A percentile compares a stretch with the other conserved stretches of the same genome.
phyloP scores from a whole-genome alignment of 2,329 filamentous ascomycete species.

The Alternaria novae-zelandiae region DNA sequence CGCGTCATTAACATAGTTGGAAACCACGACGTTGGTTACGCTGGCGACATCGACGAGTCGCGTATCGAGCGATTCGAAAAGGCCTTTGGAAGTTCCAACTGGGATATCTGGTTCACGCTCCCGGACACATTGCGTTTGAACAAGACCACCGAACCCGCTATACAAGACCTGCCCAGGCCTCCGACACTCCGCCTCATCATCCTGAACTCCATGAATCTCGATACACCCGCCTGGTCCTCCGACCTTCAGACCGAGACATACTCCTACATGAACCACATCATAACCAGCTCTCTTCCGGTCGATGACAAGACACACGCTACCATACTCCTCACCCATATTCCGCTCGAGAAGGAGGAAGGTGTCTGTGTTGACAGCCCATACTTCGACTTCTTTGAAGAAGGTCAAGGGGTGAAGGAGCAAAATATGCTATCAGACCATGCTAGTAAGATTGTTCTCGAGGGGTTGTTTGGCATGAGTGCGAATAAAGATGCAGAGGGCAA shows the following conservation, averaged over 20 bases:
- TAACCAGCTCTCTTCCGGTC: slow-evolving; percentile 66
- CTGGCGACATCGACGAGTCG: slow-evolving; percentile 81
- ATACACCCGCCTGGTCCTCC: slow-evolving; percentile 74
- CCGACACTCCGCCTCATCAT: slow-evolving; percentile 83
- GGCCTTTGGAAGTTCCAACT: slow-evolving; percentile 86
- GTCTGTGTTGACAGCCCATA: slow-evolving; percentile 84
- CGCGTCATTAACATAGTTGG: slow-evolving; percentile 88
- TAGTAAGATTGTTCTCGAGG: slow-evolving; percentile 75
- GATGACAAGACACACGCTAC: slow-evolving; percentile 73
- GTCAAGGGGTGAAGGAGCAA: slow-evolving; percentile 81
- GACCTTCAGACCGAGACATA: slow-evolving; percentile 79
- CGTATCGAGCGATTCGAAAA: slow-evolving; percentile 82
- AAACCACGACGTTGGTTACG: slow-evolving; percentile 97
- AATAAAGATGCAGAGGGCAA: slow-evolving; percentile 63
- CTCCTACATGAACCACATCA: slow-evolving; percentile 73
- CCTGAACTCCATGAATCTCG: slow-evolving; percentile 92
- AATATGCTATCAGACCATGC: slow-evolving; percentile 81
- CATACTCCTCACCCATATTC: slow-evolving; percentile 88
- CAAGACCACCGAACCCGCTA: neutral
- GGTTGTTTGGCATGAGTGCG: slow-evolving; percentile 78
- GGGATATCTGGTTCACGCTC: slow-evolving; percentile 75
- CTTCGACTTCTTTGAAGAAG: slow-evolving; percentile 75
- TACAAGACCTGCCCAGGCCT: slow-evolving; percentile 28
- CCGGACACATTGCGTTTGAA: slow-evolving; percentile 14
- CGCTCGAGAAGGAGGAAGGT: slow-evolving; percentile 81